Percentiles rank a stretch among this genome's conserved stretches.
Evolutionary conservation across 192 early-diverging fungal genomes (phyloP).

Genomic region (Coemansia sp.): DNA sequence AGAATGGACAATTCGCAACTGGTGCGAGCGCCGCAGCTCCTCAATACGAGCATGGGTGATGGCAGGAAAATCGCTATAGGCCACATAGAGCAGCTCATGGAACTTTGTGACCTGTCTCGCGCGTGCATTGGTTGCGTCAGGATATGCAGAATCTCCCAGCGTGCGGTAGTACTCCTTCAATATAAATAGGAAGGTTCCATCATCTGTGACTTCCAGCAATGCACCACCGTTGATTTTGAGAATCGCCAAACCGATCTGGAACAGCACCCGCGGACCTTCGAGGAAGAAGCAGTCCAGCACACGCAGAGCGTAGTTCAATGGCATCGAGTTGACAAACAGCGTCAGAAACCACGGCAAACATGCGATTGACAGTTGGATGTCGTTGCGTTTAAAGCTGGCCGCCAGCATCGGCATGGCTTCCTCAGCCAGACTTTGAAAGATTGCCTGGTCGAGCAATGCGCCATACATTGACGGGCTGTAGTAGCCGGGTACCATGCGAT

Average conservation of each 20-base stretch:
- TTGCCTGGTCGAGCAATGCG: conserved; percentile 91
- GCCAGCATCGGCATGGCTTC: conserved; percentile 90
- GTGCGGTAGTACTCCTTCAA: conserved; percentile 84
- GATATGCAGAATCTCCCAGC: conserved; percentile 74
- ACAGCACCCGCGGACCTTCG: conserved; percentile 94
- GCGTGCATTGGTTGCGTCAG: conserved; percentile 56
- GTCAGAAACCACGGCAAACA: conserved; percentile 98
- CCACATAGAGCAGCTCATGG: conserved; percentile 86
- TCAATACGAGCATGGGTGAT: conserved; percentile 74
- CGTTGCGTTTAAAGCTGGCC: conserved; percentile 77
- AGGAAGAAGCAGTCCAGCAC: conserved; percentile 97
- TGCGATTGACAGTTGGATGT: conserved; percentile 94
- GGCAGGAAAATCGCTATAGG: conserved; percentile 86
- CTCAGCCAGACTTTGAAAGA: conserved; percentile 86
- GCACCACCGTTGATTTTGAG: conserved; percentile 89
- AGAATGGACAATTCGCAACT: conserved; percentile 89
- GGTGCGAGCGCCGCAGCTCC: conserved; percentile 78
- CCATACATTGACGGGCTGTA: conserved; percentile 99
- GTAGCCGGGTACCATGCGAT: conserved; percentile 90
- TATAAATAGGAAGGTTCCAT: conserved; percentile 76
- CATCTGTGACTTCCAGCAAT: conserved; percentile 65
- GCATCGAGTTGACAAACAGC: conserved; percentile 95
- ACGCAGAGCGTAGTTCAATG: conserved; percentile 81
- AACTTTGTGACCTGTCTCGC: conserved; percentile 72
- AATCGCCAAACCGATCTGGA: conserved; percentile 88